Evolutionary conservation across 371 early-diverging fungal species (phyloP).

Genomic region (Mycotypha africana): DNA sequence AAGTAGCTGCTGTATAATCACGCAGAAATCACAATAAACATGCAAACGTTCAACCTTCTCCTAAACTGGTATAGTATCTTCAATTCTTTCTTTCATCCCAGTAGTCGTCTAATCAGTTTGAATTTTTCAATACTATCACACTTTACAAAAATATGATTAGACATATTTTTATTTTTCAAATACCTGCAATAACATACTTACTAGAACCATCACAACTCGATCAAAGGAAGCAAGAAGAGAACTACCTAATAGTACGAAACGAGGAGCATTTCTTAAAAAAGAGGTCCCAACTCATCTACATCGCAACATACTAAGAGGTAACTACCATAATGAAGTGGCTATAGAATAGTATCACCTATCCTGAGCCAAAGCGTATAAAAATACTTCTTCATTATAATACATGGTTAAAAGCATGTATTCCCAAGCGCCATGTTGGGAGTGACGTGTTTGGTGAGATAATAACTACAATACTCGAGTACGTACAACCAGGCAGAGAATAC

Average conservation of each 20-base stretch:
- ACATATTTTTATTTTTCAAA: no score
- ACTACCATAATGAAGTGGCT: conserved; percentile 11
- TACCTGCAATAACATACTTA: no score
- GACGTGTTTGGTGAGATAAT: background rate
- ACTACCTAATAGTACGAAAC: conserved; percentile 1
- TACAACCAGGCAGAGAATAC: background rate
- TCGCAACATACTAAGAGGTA: background rate
- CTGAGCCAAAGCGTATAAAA: conserved; percentile 10
- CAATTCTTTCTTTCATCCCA: no score
- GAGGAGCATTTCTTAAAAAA: conserved; percentile 4
- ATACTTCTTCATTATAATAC: conserved; percentile 11
- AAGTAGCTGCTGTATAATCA: no score
- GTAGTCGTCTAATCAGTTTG: conserved; percentile 5
- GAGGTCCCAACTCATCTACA: conserved; percentile 2
- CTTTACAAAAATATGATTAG: no score
- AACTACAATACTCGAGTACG: background rate
- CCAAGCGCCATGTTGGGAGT: conserved; percentile 14
- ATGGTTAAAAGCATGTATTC: conserved; percentile 5
- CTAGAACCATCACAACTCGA: no score
- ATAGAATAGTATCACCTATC: conserved; percentile 7
- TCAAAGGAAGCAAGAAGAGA: no score
- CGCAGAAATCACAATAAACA: no score
- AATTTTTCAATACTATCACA: no score
- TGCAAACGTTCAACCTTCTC: no score
- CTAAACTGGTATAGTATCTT: no score